Percentiles rank a stretch among this genome's conserved stretches.
Conservation (phyloP, 139 green algal genomes). For the Spirogloea muscicola region DNA sequence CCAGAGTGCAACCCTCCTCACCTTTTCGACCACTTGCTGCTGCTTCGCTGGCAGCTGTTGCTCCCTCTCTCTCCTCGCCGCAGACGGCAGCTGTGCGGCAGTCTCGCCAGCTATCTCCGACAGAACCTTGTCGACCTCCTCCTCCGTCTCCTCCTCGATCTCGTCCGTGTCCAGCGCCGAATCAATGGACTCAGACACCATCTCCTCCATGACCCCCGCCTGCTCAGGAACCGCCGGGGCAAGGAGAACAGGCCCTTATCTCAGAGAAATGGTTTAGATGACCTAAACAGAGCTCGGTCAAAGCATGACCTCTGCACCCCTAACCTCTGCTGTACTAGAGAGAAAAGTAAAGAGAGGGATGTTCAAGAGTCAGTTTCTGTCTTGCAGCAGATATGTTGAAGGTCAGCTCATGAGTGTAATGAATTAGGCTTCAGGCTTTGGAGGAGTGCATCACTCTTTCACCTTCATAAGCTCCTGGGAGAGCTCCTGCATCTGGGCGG, state of each 20-base stretch:
- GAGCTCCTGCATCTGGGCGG: conserved; percentile 50
- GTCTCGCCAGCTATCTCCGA: conserved; percentile 44
- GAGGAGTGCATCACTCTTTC: too few species aligned
- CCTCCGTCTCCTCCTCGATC: conserved; percentile 54
- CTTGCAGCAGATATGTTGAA: too few species aligned
- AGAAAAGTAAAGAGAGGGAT: too few species aligned
- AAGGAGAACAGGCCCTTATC: too few species aligned
- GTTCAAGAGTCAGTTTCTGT: too few species aligned
- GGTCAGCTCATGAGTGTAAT: too few species aligned
- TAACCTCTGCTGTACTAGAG: too few species aligned
- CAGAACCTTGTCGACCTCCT: conserved; percentile 51
- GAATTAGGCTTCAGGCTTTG: too few species aligned
- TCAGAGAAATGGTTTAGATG: too few species aligned
- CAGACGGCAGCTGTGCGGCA: conserved; percentile 13
- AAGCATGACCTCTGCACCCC: too few species aligned
- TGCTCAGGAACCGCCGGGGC: conserved; percentile 6
- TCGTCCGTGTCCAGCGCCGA: conserved; percentile 52
- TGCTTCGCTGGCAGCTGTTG: conserved; percentile 14
- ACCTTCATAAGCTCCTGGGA: conserved; percentile 56
- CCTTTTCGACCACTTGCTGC: neutral
- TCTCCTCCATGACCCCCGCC: conserved; percentile 57
- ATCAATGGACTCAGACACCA: conserved; percentile 50
- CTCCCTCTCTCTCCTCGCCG: conserved; percentile 4
- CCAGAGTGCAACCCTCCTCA: too few species aligned
- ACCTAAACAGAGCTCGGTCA: too few species aligned